Evolutionary conservation across 2,329 filamentous ascomycete genomes (phyloP).

Genomic region (Cadophora sp.): DNA sequence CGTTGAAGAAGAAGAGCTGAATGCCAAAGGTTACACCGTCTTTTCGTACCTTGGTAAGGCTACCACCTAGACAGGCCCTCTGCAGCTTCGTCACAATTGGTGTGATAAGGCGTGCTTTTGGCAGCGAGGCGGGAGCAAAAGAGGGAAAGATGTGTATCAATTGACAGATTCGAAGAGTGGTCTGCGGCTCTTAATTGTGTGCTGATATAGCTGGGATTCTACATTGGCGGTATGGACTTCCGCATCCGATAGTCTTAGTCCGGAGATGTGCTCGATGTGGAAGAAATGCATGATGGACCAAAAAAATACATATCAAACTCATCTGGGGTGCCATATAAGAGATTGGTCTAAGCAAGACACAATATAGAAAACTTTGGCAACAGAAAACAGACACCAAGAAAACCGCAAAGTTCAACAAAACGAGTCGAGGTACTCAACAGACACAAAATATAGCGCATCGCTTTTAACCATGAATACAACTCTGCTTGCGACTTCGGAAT

Average conservation of each 20-base stretch:
- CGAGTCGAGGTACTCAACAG: no score
- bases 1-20: constrained; percentile 6
- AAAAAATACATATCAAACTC: no score
- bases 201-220: not conserved
- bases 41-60: constrained; percentile 5
- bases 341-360: no score
- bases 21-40: constrained; percentile 2
- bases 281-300: no score
- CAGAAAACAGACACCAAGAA: no score
- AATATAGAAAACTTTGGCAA: no score
- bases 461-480: not conserved
- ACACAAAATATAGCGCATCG: no score
- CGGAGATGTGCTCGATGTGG: no score
- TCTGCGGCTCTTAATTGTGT: not conserved
- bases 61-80: not conserved
- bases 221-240: not conserved
- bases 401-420: no score
- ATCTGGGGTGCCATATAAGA: no score
- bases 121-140: not conserved
- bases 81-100: constrained; percentile 5
- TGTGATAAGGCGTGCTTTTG: constrained; percentile 10
- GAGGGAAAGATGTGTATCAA: not conserved
- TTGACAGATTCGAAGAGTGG: not conserved
- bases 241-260: no score
- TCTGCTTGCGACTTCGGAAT: not conserved